Conservation (phyloP, 148 eudicot species). For the Rhododendron williamsianum region DNA sequence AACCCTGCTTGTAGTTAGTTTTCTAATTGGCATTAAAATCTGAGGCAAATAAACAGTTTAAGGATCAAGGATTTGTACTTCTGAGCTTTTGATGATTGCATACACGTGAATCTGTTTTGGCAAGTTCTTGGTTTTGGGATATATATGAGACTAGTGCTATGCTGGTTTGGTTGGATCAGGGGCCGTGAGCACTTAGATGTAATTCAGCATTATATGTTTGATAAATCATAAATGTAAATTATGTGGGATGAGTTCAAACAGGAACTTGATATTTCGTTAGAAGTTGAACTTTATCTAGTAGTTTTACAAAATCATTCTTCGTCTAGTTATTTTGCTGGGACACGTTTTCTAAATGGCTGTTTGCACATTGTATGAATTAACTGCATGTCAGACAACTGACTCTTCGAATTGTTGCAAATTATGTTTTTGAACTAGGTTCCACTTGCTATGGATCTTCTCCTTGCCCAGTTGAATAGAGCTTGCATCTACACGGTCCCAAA, state of each 20-base stretch:
- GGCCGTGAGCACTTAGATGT: neutral
- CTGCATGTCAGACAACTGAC: neutral
- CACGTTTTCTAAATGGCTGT: neutral
- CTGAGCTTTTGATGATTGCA: neutral
- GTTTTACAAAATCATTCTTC: neutral
- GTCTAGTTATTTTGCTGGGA: neutral
- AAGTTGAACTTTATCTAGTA: neutral
- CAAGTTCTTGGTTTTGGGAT: neutral
- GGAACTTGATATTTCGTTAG: neutral
- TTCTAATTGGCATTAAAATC: neutral
- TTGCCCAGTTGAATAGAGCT: slow-evolving; percentile 72
- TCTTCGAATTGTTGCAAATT: neutral
- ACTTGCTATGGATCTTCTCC: slow-evolving; percentile 62
- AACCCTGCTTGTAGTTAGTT: slow-evolving; percentile 9
- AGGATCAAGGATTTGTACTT: neutral
- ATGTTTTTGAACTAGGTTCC: slow-evolving; percentile 53
- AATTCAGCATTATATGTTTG: neutral
- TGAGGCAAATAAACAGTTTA: neutral
- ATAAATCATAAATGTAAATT: neutral
- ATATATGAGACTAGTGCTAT: neutral
- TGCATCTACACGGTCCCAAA: slow-evolving; percentile 92
- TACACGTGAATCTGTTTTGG: neutral
- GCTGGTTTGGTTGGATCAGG: neutral
- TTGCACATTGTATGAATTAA: neutral
- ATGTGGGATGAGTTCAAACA: neutral